phyloP scores from a whole-genome alignment of 2,329 filamentous ascomycete species.

The Curvularia spicifera region DNA sequence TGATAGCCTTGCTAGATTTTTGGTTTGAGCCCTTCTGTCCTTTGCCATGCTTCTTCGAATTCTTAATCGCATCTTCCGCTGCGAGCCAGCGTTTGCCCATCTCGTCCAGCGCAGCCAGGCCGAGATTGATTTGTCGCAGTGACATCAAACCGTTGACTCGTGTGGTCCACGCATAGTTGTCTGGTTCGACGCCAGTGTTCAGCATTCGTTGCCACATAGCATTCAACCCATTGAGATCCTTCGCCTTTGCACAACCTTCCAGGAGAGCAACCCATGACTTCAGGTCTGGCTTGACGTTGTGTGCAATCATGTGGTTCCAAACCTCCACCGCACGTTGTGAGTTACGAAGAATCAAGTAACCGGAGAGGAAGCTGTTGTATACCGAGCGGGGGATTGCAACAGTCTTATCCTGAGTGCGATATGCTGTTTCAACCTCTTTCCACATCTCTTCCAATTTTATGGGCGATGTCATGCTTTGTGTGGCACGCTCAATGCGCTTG shows the following conservation, averaged over 20 bases:
- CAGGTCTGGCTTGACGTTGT: slow-evolving; percentile 65
- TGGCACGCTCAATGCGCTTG: slow-evolving; percentile 35
- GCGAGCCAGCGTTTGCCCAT: slow-evolving; percentile 68
- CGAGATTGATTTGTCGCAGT: slow-evolving; percentile 60
- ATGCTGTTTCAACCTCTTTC: slow-evolving; percentile 30
- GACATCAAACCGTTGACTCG: slow-evolving; percentile 71
- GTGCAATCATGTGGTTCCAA: slow-evolving; percentile 63
- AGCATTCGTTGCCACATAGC: slow-evolving; percentile 71
- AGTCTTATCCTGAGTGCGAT: slow-evolving; percentile 19
- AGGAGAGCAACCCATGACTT: slow-evolving; percentile 77
- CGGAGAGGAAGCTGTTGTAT: slow-evolving; percentile 56
- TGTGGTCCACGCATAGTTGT: slow-evolving; percentile 71
- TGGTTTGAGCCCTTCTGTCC: slow-evolving; percentile 21
- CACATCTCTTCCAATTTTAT: slow-evolving; percentile 32
- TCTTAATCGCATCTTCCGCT: slow-evolving; percentile 35
- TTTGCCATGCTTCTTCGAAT: slow-evolving; percentile 16
- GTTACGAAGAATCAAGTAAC: slow-evolving; percentile 55
- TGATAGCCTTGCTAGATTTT: slow-evolving; percentile 31
- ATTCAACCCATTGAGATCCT: slow-evolving; percentile 66
- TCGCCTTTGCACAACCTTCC: slow-evolving; percentile 68
- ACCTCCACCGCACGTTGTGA: slow-evolving; percentile 57
- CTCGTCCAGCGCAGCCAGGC: slow-evolving; percentile 68
- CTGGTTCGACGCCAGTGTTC: slow-evolving; percentile 64
- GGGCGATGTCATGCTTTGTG: slow-evolving; percentile 24
- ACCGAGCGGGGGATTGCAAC: slow-evolving; percentile 38